Percentiles rank a stretch among this genome's conserved stretches.
These are phyloP conservation scores for Macrolepiota dolichaula DNA, from an alignment of 768 basidiomycete species.

Conservation along the genomic window DNA sequence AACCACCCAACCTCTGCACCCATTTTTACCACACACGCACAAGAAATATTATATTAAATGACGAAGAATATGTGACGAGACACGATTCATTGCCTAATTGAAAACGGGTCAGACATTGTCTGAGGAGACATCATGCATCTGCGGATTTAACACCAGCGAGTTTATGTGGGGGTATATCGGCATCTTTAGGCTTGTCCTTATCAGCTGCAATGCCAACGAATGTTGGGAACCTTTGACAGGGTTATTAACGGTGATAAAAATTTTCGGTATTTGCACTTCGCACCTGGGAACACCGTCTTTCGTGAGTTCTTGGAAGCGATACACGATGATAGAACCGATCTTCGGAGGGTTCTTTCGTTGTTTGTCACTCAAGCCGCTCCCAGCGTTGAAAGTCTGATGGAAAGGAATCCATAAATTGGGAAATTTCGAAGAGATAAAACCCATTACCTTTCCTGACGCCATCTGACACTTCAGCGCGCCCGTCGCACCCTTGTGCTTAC, in stretches of 20 bases:
- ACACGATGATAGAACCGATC: slow-evolving; percentile 51
- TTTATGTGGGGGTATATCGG: slow-evolving; percentile 39
- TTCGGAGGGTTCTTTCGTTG: slow-evolving; percentile 53
- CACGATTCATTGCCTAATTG: too few species aligned
- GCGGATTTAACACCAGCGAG: background rate
- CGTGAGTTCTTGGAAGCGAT: slow-evolving; percentile 60
- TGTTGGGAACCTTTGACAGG: slow-evolving; percentile 43
- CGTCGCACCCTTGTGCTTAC: slow-evolving; percentile 43
- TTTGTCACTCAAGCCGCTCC: slow-evolving; percentile 52
- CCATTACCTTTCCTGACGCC: slow-evolving; percentile 55
- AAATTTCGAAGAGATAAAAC: background rate
- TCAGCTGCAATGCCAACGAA: slow-evolving; percentile 50
- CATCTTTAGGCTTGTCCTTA: slow-evolving; percentile 53
- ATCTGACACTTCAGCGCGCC: slow-evolving; percentile 56
- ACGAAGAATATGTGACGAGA: too few species aligned
- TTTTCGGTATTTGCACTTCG: background rate
- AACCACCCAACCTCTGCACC: too few species aligned
- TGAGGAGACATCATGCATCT: background rate
- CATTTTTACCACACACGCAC: too few species aligned
- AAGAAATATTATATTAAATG: too few species aligned
- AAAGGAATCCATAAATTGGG: too few species aligned
- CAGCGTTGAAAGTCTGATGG: slow-evolving; percentile 50
- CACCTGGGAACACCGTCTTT: slow-evolving; percentile 56
- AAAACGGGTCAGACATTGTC: too few species aligned
- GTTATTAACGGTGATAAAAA: background rate